A percentile compares a stretch with the other conserved stretches of the same genome.
phyloP scores from a whole-genome alignment of 495 filamentous ascomycete species.

The Aspergillus hancockii region DNA sequence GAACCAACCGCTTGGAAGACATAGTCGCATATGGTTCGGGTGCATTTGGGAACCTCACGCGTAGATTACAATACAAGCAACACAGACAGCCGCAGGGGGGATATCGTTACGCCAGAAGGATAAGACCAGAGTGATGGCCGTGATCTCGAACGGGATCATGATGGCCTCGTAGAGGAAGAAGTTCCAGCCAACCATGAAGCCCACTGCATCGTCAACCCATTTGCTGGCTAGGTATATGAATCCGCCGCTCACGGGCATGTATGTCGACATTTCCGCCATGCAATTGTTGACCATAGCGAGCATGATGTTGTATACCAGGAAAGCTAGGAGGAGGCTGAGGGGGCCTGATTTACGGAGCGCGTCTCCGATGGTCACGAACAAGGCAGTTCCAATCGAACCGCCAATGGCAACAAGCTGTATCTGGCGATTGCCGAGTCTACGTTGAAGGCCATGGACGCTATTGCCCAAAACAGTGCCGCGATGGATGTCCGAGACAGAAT shows the following conservation, averaged over 20 bases:
- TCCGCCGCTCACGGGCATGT: slow-evolving; percentile 52
- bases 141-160: slow-evolving; percentile 71
- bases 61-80: slow-evolving; percentile 53
- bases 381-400: slow-evolving; percentile 35
- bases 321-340: not conserved
- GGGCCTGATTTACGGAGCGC: slow-evolving; percentile 2
- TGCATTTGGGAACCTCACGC: slow-evolving; percentile 14
- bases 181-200: slow-evolving; percentile 56
- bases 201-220: slow-evolving; percentile 55
- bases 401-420: slow-evolving; percentile 33
- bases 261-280: slow-evolving; percentile 48
- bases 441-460: not conserved
- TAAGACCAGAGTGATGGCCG: slow-evolving; percentile 66
- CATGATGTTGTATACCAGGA: slow-evolving; percentile 30
- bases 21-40: not conserved
- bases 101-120: slow-evolving; percentile 67
- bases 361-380: slow-evolving; percentile 28
- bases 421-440: slow-evolving; percentile 7
- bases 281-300: slow-evolving; percentile 35
- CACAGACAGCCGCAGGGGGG: slow-evolving; percentile 57
- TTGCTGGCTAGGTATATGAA: slow-evolving; percentile 49
- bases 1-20: slow-evolving; percentile 9
- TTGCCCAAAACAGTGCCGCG: not conserved
- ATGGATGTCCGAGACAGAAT: not conserved
- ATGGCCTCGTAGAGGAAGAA: slow-evolving; percentile 67